Base-by-base conservation (phyloP, 345 rosid genomes). In the Toxicodendron radicans region DNA sequence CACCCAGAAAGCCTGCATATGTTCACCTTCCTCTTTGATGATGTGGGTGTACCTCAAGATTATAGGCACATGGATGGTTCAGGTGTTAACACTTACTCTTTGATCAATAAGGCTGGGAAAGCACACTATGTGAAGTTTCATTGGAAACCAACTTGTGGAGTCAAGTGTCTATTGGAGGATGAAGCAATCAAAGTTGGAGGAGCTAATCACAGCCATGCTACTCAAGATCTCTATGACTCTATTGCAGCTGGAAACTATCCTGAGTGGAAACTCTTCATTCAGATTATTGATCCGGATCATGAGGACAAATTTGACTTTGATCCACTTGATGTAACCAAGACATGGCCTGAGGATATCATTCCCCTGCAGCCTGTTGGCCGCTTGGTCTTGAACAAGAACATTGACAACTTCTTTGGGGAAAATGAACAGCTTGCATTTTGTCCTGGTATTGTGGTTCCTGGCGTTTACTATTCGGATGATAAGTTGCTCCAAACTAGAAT, bases 281-380 rank as follows among this genome's bases (percentile, higher is more conserved):
- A 95, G 85, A 85, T 79, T 7, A 91, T 95, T 3, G 99, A 95
- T 82, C 97, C 98, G 20, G 93, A 78, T 18, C 87, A 83, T 51
- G 98, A 95, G 78, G 92, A 88, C 75, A 86, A 70, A 69, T 91
- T 86, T 27, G 97, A 95, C 80, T 93, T 95, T 58, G 99, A 93
- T 66, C 98, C 99, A 0, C 97, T 95, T 74, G 98, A 95, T 85
- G 96, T 90, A 67, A 95, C 99, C 60, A 95, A 91, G 88, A 89
- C 83, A 70, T 95, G 99, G 99, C 99, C 99, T 18, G 99, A 95
- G 83, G 98, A 95, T 78, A 81, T 95, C 68, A 74, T 95, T 73
- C 99, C 99, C n/a, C 75, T 95, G 74, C 99, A 95, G 74, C 97
- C 97, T 4, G 97, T 95, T 72, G 99, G 99, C 30, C 97, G 97